These are phyloP conservation scores for Fusarium phyllophilum DNA, from an alignment of 2,329 filamentous ascomycete genomes.

Conservation along the genomic window DNA sequence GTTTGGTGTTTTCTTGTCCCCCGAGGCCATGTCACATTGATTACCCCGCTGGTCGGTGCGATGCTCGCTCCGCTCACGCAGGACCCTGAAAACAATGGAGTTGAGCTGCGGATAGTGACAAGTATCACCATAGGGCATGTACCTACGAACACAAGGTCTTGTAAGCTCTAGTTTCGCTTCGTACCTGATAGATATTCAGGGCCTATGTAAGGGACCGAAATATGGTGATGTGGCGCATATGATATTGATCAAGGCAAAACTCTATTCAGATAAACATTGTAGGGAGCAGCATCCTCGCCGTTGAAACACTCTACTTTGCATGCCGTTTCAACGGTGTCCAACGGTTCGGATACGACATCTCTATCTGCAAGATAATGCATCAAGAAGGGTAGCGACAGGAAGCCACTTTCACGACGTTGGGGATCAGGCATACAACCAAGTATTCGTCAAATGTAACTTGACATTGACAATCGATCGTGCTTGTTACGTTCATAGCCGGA, in stretches of 20 bases:
- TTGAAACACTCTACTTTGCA: slow-evolving; percentile 6
- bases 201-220: not conserved
- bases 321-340: slow-evolving; percentile 11
- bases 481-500: not conserved
- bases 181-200: not conserved
- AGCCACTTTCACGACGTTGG: slow-evolving; percentile 16
- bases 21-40: slow-evolving; percentile 12
- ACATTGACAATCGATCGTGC: slow-evolving; percentile 2
- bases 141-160: slow-evolving; percentile 1
- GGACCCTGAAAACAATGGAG: slow-evolving; percentile 30
- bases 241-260: slow-evolving; percentile 7
- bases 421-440: not conserved
- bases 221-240: slow-evolving; percentile 24
- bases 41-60: slow-evolving; percentile 37
- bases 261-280: slow-evolving; percentile 9
- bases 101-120: slow-evolving; percentile 9
- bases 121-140: slow-evolving; percentile 21
- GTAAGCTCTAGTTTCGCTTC: slow-evolving; percentile 13
- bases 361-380: slow-evolving; percentile 19
- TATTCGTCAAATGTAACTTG: not conserved
- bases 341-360: slow-evolving; percentile 17
- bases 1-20: too few relatives aligned
- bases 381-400: slow-evolving; percentile 23
- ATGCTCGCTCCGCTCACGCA: slow-evolving; percentile 19
- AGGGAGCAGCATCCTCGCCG: not conserved